Evolutionary conservation across 331 rosid genomes (phyloP), one percentile per base, ranked within the genome.

Genomic region (Arachis monticola): DNA sequence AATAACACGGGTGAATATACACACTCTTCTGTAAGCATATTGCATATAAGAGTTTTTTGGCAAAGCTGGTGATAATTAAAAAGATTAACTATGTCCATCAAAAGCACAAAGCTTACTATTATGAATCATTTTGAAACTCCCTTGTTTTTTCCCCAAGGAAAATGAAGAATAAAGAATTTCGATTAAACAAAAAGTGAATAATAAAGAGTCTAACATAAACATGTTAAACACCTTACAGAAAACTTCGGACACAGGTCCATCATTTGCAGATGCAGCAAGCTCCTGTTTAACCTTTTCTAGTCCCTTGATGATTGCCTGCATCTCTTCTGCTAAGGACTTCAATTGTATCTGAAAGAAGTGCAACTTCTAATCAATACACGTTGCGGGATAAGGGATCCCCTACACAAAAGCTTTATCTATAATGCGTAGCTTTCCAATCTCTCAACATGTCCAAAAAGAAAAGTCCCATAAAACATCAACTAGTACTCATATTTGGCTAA

Each of bases 251-350:
- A 92, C 93, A 35, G 96, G 94, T 63, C 98, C 98, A 79, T 95
- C 99, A 77, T 79, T 92, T 88, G 84, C 97, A 46, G 94, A 92
- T 48, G 91, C 98, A 57, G 77, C 86, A 77, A 90, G 83, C 86
- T 95, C 98, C 84, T 90, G 97, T 80, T 79, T 92, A 80, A 95
- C 92, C 85, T 92, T 92, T 80, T 95, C 98, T 74, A 95, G 73
- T 65, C 99, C 99, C 83, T 89, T 95, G 78, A 84, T 90, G 82
- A 95, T 85, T 67, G 98, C 99, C 87, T 92, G 98, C 99, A 95
- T 95, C 87, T 95, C 99, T 88, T 95, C 98, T 40, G 99, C 98
- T 85, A 95, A 90, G 69, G 98, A 90, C 82, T 95, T 92, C 89
- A 95, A 84, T 95, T 92, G 99, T 85, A 95, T 92, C 99, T 95